These are phyloP conservation scores for Ceratocystis papillata DNA, from an alignment of 2,329 filamentous ascomycete species.

Conservation along the genomic window DNA sequence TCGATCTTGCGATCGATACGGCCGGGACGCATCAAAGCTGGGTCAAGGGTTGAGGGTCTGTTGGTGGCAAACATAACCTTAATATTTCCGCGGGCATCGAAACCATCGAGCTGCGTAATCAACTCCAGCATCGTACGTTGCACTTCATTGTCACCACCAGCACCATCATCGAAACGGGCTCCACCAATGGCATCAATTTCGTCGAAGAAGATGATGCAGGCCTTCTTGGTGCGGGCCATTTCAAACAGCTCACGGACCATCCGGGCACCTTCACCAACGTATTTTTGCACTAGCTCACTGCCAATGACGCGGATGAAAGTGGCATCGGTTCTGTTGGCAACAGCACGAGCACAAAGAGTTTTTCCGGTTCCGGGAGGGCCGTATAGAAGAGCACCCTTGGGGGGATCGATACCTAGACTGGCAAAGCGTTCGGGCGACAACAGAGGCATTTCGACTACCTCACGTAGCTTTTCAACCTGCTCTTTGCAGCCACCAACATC, in stretches of 20 bases:
- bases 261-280: constrained; percentile 92
- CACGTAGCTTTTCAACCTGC: constrained; percentile 96
- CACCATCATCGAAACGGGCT: constrained; percentile 91
- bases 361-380: constrained; percentile 98
- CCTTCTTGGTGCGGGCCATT: constrained; percentile 99
- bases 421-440: constrained; percentile 95
- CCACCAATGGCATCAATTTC: constrained; percentile 95
- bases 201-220: constrained; percentile 94
- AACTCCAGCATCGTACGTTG: constrained; percentile 97
- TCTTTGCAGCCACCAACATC: constrained; percentile 99
- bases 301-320: constrained; percentile 99
- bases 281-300: constrained; percentile 96
- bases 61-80: constrained; percentile 99
- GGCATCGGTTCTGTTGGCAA: constrained; percentile 94
- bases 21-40: constrained; percentile 91
- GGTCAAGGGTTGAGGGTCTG: constrained; percentile 86
- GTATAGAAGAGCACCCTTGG: constrained; percentile 93
- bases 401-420: constrained; percentile 96
- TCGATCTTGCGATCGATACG: constrained; percentile 99
- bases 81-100: constrained; percentile 94
- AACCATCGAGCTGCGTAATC: constrained; percentile 92
- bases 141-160: constrained; percentile 93
- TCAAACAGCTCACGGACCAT: constrained; percentile 99
- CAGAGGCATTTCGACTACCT: constrained; percentile 97
- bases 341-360: constrained; percentile 91